phyloP scores from a whole-genome alignment of 2,329 filamentous ascomycete species.

The Tolypocladium guangdongense region DNA sequence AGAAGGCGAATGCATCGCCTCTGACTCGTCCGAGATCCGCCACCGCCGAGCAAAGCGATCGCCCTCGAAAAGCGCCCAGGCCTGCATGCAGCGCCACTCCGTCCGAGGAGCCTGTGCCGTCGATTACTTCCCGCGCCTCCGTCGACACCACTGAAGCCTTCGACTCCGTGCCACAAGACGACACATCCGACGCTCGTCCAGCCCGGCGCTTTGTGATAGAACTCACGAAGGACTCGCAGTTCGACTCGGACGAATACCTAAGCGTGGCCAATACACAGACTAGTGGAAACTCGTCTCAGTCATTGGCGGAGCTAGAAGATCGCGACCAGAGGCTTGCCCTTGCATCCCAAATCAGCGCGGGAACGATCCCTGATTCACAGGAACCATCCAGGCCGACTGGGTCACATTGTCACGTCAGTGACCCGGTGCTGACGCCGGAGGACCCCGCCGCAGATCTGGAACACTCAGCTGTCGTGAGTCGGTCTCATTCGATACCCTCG shows the following conservation, averaged over 20 bases:
- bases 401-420: constrained; percentile 3
- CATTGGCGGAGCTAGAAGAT: constrained; percentile 23
- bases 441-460: too few relatives aligned
- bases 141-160: constrained; percentile 9
- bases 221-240: constrained; percentile 16
- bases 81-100: constrained; percentile 10
- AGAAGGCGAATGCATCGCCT: constrained; percentile 4
- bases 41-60: constrained; percentile 6
- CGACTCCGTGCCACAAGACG: constrained; percentile 6
- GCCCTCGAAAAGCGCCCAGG: constrained; percentile 11
- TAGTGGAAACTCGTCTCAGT: constrained; percentile 17
- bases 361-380: constrained; percentile 34
- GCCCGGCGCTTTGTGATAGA: constrained; percentile 15
- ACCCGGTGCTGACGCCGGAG: not conserved
- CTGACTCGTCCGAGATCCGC: constrained; percentile 1
- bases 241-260: constrained; percentile 24
- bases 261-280: constrained; percentile 19
- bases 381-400: constrained; percentile 18
- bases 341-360: constrained; percentile 19
- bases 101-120: constrained; percentile 19
- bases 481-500: not conserved
- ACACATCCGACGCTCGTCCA: constrained; percentile 3
- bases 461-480: not conserved
- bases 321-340: constrained; percentile 20
- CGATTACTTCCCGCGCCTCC: constrained; percentile 16